These are phyloP conservation scores for Graphilbum ipis-grandicollis DNA, from an alignment of 2,329 filamentous ascomycete genomes.

Conservation along the genomic window DNA sequence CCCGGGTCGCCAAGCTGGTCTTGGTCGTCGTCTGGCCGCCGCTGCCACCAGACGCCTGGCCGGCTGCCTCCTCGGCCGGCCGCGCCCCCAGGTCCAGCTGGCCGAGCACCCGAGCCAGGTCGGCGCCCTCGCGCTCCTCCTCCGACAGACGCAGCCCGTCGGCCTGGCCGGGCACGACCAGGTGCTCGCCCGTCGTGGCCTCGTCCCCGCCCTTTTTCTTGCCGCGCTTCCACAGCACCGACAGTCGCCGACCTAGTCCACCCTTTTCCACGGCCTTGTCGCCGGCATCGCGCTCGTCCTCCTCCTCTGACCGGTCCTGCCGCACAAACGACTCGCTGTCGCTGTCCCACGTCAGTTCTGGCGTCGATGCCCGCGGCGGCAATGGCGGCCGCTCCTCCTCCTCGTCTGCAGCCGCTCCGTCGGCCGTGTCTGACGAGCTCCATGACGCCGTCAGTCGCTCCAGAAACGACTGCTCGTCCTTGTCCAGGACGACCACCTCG, in stretches of 20 bases:
- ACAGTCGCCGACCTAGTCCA: constrained; percentile 8
- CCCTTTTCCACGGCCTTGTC: constrained; percentile 15
- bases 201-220: neutral
- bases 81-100: constrained; percentile 63
- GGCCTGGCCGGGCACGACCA: constrained; percentile 15
- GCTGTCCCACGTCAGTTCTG: constrained; percentile 30
- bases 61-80: constrained; percentile 19
- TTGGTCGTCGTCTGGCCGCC: too few relatives aligned
- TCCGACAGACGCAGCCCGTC: constrained; percentile 16
- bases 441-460: constrained; percentile 26
- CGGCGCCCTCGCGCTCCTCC: constrained; percentile 40
- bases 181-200: constrained; percentile 18
- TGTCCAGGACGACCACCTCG: constrained; percentile 25
- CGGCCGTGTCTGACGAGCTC: constrained; percentile 11
- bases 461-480: constrained; percentile 41
- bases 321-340: constrained; percentile 19
- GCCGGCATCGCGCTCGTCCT: constrained; percentile 9
- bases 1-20: neutral
- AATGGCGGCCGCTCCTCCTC: constrained; percentile 29
- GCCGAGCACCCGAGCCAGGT: constrained; percentile 66
- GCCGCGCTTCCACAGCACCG: constrained; percentile 1
- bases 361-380: constrained; percentile 33
- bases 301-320: constrained; percentile 11
- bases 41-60: too few relatives aligned
- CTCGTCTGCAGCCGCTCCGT: constrained; percentile 6